Evolutionary conservation across 2,329 filamentous ascomycete species (phyloP).

Genomic region (Cordyceps pruinosa): DNA sequence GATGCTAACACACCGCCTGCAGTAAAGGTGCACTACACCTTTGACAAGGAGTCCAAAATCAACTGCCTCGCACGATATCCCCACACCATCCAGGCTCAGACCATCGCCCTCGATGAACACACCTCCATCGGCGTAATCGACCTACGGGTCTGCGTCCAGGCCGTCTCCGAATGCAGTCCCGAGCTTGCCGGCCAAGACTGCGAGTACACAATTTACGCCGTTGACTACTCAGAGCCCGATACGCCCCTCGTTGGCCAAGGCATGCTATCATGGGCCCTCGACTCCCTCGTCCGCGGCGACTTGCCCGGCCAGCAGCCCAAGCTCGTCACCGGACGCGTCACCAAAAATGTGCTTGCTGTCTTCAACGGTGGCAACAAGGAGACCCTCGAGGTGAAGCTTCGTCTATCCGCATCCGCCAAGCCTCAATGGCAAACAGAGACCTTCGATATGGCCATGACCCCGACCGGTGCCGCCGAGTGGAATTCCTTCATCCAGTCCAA

Average conservation of each 20-base stretch:
- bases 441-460: constrained; percentile 32
- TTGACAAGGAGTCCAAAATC: constrained; percentile 80
- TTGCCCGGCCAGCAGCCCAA: constrained; percentile 52
- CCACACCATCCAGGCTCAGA: constrained; percentile 71
- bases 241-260: constrained; percentile 91
- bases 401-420: constrained; percentile 70
- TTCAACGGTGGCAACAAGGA: constrained; percentile 80
- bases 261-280: constrained; percentile 80
- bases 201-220: constrained; percentile 95
- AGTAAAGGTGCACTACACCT: constrained; percentile 98
- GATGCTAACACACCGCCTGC: constrained; percentile 18
- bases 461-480: constrained; percentile 69
- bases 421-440: constrained; percentile 29
- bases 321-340: constrained; percentile 83
- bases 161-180: constrained; percentile 71
- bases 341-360: constrained; percentile 75
- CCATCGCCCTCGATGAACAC: constrained; percentile 70
- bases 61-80: constrained; percentile 85
- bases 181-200: constrained; percentile 64
- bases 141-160: constrained; percentile 77
- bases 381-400: constrained; percentile 87
- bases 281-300: constrained; percentile 26
- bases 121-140: constrained; percentile 83
- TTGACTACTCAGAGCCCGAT: constrained; percentile 93
- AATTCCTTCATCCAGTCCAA: constrained; percentile 68